Base-by-base conservation (phyloP, 129 eudicot species). In the Calendula officinalis region DNA sequence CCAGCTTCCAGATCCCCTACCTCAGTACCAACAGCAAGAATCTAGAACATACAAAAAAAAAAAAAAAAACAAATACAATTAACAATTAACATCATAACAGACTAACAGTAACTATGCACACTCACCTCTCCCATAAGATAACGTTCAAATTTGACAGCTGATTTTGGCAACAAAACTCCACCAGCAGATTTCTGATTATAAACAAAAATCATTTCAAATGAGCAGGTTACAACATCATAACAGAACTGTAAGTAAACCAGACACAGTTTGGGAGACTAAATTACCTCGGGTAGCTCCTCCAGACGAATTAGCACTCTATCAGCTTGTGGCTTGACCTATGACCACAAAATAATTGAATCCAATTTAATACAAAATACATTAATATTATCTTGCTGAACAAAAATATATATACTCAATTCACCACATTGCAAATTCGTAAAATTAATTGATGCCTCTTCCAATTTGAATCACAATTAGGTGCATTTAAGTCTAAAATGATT, bases 111-210 rank as follows among this genome's bases (percentile, higher is more conserved):
- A n/a, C 47, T 39, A 65, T 30, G 33, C 17, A 8, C 40, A 38
- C 88, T 75, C 75, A 88, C 99, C 94, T 94, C 95, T 68, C 95
- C 99, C 87, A 94, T 73, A 27, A 94, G 97, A 77, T 89, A 86
- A 5, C 92, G 86, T 68, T 94, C 99, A 68, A 94, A 89, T 63
- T 94, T 94, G 22, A 94, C 97, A 3, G 99, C 97, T 56, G 97
- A 88, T 65, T 89, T 94, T 0, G 99, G 97, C 75, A 94, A 82
- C 79, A 88, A 78, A 56, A 94, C 92, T 78, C 97, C 99, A 12
- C 95, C 99, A 65, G 97, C 97, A 52, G 99, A 94, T 88, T 94
- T 92, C 98, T 92, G 83, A 54, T 22, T 22, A 22, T 0, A 22
- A 22, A 22, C 1, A 22, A 22, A 22, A 22, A 22, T 22, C 30